These are phyloP conservation scores for Penicillium pulvis DNA, from an alignment of 495 filamentous ascomycete species.

Conservation along the genomic window DNA sequence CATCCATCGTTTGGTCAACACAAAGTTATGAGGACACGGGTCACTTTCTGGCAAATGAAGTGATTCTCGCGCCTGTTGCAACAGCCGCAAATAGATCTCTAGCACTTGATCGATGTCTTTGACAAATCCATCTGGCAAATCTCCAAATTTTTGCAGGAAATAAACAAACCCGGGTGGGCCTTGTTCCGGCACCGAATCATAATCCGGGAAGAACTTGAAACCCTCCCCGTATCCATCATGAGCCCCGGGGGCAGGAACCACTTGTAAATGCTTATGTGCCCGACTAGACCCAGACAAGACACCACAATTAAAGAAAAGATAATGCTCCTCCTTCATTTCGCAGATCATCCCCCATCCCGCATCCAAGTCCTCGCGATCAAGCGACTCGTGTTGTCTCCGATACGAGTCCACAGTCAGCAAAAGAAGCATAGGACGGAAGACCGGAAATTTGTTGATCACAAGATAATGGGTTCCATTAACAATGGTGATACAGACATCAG, in stretches of 20 bases:
- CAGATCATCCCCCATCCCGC: slow-evolving; percentile 23
- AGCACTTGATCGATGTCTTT: slow-evolving; percentile 5
- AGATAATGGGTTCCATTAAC: slow-evolving; percentile 35
- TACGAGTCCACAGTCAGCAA: slow-evolving; percentile 41
- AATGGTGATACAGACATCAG: slow-evolving; percentile 14
- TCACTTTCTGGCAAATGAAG: slow-evolving; percentile 9
- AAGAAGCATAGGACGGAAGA: slow-evolving; percentile 41
- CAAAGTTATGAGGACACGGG: slow-evolving; percentile 42
- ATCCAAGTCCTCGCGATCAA: slow-evolving; percentile 21
- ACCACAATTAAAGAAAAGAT: slow-evolving; percentile 42
- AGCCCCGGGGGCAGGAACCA: slow-evolving; percentile 30
- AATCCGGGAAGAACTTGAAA: slow-evolving; percentile 21
- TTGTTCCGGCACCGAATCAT: slow-evolving; percentile 4
- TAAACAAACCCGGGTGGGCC: slow-evolving; percentile 7
- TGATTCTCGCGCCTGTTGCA: slow-evolving; percentile 25
- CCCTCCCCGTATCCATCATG: slow-evolving; percentile 10
- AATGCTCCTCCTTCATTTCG: slow-evolving; percentile 20
- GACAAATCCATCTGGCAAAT: slow-evolving; percentile 2
- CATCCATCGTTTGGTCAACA: slow-evolving; percentile 41
- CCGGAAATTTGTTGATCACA: slow-evolving; percentile 42
- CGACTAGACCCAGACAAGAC: slow-evolving; percentile 39
- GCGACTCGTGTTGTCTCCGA: slow-evolving; percentile 35
- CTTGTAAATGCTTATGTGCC: slow-evolving; percentile 48
- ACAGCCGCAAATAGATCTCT: slow-evolving; percentile 25
- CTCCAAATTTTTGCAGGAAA: slow-evolving; percentile 13